Evolutionary conservation across 2,329 filamentous ascomycete genomes (phyloP).

Genomic region (Ceratocystis harringtonii): DNA sequence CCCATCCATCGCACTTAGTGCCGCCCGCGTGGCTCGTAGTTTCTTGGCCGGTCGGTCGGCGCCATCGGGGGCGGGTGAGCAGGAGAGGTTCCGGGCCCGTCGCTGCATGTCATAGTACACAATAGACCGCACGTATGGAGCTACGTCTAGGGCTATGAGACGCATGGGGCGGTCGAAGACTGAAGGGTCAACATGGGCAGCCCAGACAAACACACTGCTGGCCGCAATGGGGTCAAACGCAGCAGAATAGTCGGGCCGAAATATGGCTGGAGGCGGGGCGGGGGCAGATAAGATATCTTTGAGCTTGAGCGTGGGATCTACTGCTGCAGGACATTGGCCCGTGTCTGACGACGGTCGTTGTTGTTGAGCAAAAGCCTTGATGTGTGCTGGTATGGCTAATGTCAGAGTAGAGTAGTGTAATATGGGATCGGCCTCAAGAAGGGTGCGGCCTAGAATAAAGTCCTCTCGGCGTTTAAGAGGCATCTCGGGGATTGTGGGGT

Average conservation of each 20-base stretch:
- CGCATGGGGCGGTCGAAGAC: conserved; percentile 59
- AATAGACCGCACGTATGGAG: conserved; percentile 80
- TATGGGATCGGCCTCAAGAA: conserved; percentile 33
- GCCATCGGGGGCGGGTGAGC: conserved; percentile 35
- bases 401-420: conserved; percentile 21
- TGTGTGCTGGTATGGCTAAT: neutral
- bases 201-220: conserved; percentile 20
- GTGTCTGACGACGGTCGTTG: neutral
- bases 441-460: conserved; percentile 32
- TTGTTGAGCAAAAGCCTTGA: conserved; percentile 9
- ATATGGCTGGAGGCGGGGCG: conserved; percentile 1
- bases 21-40: conserved; percentile 56
- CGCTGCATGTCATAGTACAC: conserved; percentile 59
- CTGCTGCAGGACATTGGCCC: conserved; percentile 16
- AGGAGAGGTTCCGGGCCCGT: conserved; percentile 46
- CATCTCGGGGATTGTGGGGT: conserved; percentile 47
- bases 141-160: conserved; percentile 59
- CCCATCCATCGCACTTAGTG: conserved; percentile 63
- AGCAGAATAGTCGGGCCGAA: conserved; percentile 21
- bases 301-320: conserved; percentile 21
- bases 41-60: conserved; percentile 37
- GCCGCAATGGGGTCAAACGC: conserved; percentile 48
- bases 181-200: conserved; percentile 42
- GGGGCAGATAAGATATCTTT: conserved; percentile 21
- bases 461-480: conserved; percentile 34